A percentile compares a stretch with the other conserved stretches of the same genome.
Evolutionary conservation across 768 basidiomycete species (phyloP).

Genomic region (Cystobasidium onofrii): DNA sequence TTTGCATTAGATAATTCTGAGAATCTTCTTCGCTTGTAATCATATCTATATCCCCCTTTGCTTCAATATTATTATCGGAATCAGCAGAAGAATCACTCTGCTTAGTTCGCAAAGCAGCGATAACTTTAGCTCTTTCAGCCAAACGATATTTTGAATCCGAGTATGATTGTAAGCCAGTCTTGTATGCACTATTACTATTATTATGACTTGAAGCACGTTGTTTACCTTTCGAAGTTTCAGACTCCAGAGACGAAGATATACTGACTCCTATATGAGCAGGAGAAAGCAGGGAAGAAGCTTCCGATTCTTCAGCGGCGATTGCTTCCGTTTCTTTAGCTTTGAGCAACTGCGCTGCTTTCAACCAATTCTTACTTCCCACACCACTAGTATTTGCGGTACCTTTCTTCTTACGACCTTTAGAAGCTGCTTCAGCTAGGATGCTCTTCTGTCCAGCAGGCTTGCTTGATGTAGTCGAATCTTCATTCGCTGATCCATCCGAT

Average conservation of each 20-base stretch:
- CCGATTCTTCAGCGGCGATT: not conserved
- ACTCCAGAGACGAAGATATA: not conserved
- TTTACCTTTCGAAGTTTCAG: not conserved
- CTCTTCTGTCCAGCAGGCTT: not conserved
- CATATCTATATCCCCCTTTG: not conserved
- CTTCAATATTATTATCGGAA: not conserved
- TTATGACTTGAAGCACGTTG: not conserved
- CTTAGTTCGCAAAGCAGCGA: not conserved
- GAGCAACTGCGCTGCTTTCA: constrained; percentile 5
- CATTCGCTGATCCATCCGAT: not conserved
- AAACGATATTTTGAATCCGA: not conserved
- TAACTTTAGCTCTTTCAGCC: not conserved
- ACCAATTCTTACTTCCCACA: constrained; percentile 23
- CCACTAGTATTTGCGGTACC: not conserved
- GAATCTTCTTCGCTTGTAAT: not conserved
- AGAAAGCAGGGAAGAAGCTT: not conserved
- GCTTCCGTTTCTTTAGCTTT: not conserved
- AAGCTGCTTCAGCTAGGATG: not conserved
- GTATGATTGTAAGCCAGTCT: not conserved
- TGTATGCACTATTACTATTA: not conserved
- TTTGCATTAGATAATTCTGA: too few species aligned
- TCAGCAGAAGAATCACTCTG: not conserved
- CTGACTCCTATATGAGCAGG: not conserved
- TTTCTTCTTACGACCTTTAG: not conserved
- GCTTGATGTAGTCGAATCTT: not conserved